These are phyloP conservation scores for Saksenaea oblongispora DNA, from an alignment of 371 early-diverging fungal species.

Conservation along the genomic window DNA sequence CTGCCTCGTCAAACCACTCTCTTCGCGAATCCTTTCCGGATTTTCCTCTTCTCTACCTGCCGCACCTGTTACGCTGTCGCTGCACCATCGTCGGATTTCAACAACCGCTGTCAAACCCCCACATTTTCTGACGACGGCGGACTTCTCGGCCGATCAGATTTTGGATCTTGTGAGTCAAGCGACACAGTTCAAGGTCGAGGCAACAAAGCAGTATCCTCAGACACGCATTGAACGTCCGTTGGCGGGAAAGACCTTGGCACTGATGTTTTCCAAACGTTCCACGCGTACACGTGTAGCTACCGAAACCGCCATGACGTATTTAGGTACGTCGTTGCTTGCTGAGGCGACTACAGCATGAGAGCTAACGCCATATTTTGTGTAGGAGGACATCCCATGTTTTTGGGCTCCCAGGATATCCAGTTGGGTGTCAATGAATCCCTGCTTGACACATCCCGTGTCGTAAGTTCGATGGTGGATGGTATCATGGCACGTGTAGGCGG, in stretches of 20 bases:
- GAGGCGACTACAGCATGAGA: too few species aligned
- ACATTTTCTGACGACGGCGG: constrained; percentile 52
- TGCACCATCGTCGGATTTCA: not conserved
- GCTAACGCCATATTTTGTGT: constrained; percentile 1
- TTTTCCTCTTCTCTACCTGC: not conserved
- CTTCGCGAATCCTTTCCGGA: not conserved
- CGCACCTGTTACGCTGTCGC: constrained; percentile 1
- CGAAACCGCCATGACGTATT: constrained; percentile 87
- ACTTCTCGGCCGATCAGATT: constrained; percentile 47
- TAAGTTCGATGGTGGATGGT: constrained; percentile 92
- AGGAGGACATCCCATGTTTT: constrained; percentile 95
- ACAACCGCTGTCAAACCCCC: constrained; percentile 27
- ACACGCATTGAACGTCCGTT: constrained; percentile 59
- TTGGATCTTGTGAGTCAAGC: constrained; percentile 45
- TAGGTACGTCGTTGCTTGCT: constrained; percentile 59
- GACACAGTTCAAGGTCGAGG: constrained; percentile 46
- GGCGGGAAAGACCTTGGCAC: constrained; percentile 75
- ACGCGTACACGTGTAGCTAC: constrained; percentile 96
- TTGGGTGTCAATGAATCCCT: constrained; percentile 91
- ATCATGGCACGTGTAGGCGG: constrained; percentile 91
- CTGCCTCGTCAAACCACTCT: too few species aligned
- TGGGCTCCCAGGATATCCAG: constrained; percentile 93
- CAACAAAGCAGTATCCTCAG: constrained; percentile 36
- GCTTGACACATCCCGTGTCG: constrained; percentile 85
- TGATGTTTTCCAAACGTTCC: constrained; percentile 91